Evolutionary conservation across 2,329 filamentous ascomycete species (phyloP), one percentile per base, ranked within the genome.

Genomic region (Ploettnerulaceae sp.): DNA sequence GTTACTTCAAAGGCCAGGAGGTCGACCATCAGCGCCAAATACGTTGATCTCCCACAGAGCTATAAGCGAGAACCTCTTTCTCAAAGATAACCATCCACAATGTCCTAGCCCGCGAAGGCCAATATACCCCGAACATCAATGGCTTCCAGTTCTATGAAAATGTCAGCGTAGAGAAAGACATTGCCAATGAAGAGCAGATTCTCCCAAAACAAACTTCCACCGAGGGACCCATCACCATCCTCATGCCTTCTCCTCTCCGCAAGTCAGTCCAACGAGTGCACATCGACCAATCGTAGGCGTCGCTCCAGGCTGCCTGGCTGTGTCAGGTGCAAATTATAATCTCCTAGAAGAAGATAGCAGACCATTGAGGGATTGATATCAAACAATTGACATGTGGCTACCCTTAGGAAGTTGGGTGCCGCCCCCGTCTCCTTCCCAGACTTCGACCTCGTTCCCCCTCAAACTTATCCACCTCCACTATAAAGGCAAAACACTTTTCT

Each of bases 221-320:
- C 29, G 14, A 14, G 11, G 9, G 22, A 44, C 29, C 28, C 17
- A 25, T n/a, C 17, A 7, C 2, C 11, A 2, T 9, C 29, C 18
- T 12, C 14, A 12, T 12, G 24, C 24, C 22, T 20, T 14, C 46
- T 28, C 40, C 52, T 0, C 61, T 67, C 22, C 69, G 70, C 9
- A 70, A 68, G 0, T 72, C 70, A 1, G 72, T 76, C 2, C 67
- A 71, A 46, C 69, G 72, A 7, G 74, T 78, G 2, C 77, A 81
- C 59, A 77, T 80, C 52, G 77, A 81, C 59, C 76, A 81, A 58
- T 73, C 74, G 3, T 75, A 76, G 12, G 47, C 15, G 72, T 67
- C 2, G 65, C 63, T 20, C 66, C 64, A 25, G 67, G 64, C 12
- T 67, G 68, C 28, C n/a, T n/a, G n/a, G n/a, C n/a, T n/a, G n/a